Base-by-base conservation (phyloP, 176 grass and related monocot species). In the Oryza glumipatula region DNA sequence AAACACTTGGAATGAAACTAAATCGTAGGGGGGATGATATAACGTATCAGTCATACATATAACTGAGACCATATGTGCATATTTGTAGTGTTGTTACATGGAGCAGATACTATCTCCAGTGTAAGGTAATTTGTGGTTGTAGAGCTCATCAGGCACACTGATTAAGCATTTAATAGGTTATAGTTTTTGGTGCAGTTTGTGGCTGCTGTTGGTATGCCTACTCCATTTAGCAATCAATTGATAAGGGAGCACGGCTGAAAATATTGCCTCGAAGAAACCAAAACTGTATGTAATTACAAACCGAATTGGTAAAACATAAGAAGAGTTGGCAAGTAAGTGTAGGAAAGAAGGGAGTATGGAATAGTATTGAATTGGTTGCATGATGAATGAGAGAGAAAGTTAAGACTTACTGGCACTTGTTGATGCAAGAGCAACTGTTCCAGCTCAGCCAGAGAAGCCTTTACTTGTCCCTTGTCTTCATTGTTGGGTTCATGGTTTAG, bases 381-480 rank as follows among this genome's bases (percentile, higher is more conserved):
- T 83, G 14, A 65, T 83, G 14, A 23, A 64, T 15, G 1, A 84
- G 28, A 30, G 6, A 76, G 6, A n/a, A 63, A 68, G 17, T 4
- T 30, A 23, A 54, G 32, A 83, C 86, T 88, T 92, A 99, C 96
- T 24, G 89, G 91, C 77, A 99, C 76, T 86, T 94, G 76, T 51
- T 81, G 74, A 67, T 94, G 93, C 71, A 99, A 24, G 54, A 99
- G 93, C 54, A 96, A 69, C 32, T 92, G 82, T 88, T 99, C 96
- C 38, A 99, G 83, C 54, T 99, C 89, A 67, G 70, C 67, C 19
- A 99, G 78, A 65, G 83, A 72, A 65, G 65, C 80, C 73, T 85
- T 99, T 24, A 90, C 67, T 21, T 81, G 66, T 10, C 72, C 87
- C 28, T 84, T 68, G 81, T 87, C 85, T 35, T 78, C 76, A 5